Evolutionary conservation across 345 rosid genomes (phyloP).

Genomic region (Stellera chamaejasme): DNA sequence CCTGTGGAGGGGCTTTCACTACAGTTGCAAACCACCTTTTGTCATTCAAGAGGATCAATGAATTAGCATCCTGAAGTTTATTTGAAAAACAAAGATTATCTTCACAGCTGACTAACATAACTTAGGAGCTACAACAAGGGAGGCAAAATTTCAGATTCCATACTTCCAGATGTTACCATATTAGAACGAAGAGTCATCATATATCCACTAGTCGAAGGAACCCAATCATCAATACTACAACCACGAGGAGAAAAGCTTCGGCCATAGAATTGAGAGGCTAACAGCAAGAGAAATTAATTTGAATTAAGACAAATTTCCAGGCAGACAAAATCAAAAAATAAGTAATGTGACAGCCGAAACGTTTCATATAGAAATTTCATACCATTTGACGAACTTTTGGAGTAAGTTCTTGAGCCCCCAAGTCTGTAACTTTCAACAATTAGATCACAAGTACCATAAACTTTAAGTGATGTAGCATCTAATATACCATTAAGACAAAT

Average conservation of each 20-base stretch:
- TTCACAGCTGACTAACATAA: background rate
- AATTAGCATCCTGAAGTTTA: conserved; percentile 40
- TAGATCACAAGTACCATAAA: background rate
- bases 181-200: conserved; percentile 36
- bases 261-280: conserved; percentile 35
- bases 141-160: background rate
- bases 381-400: conserved; percentile 40
- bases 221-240: conserved; percentile 20
- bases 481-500: conserved; percentile 7
- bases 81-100: conserved; percentile 10
- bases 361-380: conserved; percentile 1
- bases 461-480: conserved; percentile 10
- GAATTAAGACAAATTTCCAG: background rate
- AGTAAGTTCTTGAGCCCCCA: conserved; percentile 44
- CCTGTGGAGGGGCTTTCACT: conserved; percentile 59
- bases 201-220: conserved; percentile 33
- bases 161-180: conserved; percentile 38
- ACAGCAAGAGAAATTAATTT: conserved; percentile 13
- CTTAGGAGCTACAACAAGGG: background rate
- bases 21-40: conserved; percentile 41
- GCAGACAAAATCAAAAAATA: background rate
- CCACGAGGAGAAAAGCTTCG: conserved; percentile 27
- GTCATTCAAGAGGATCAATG: conserved; percentile 27
- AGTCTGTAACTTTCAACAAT: conserved; percentile 29
- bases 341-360: background rate